Evolutionary conservation across 2,329 filamentous ascomycete genomes (phyloP).

Genomic region (Volutella citrinella): DNA sequence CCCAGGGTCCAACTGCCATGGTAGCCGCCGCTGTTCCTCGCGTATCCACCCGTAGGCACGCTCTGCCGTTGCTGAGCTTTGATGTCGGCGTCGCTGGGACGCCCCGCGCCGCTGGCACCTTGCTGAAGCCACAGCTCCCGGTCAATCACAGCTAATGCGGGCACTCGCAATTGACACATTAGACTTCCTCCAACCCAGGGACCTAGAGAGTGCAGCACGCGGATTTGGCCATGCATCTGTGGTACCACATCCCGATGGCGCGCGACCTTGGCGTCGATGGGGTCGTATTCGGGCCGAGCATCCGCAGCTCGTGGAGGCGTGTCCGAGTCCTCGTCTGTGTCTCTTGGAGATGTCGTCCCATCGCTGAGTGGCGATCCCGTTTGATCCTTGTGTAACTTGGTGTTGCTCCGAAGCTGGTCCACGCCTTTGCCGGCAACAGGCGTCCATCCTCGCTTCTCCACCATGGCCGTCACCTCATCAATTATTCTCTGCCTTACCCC

Average conservation of each 20-base stretch:
- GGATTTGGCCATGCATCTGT: slow-evolving; percentile 55
- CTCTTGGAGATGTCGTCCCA: slow-evolving; percentile 19
- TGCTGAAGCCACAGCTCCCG: slow-evolving; percentile 69
- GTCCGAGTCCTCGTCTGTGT: slow-evolving; percentile 21
- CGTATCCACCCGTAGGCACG: slow-evolving; percentile 54
- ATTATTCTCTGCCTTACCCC: slow-evolving; percentile 77
- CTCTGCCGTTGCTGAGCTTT: slow-evolving; percentile 62
- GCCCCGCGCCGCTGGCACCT: slow-evolving; percentile 60
- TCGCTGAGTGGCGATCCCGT: slow-evolving; percentile 16
- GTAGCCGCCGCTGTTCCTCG: slow-evolving; percentile 32
- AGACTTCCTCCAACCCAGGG: slow-evolving; percentile 74
- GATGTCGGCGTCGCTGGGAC: slow-evolving; percentile 56
- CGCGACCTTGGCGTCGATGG: slow-evolving; percentile 35
- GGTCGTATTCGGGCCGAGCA: slow-evolving; percentile 24
- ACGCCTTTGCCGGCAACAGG: slow-evolving; percentile 68
- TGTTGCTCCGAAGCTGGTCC: slow-evolving; percentile 48
- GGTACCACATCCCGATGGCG: slow-evolving; percentile 34
- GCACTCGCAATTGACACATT: slow-evolving; percentile 64
- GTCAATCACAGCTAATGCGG: slow-evolving; percentile 67
- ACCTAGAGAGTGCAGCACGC: slow-evolving; percentile 67
- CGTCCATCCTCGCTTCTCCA: slow-evolving; percentile 73
- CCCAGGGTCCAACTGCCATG: slow-evolving; percentile 60
- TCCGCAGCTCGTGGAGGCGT: slow-evolving; percentile 24
- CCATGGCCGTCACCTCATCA: slow-evolving; percentile 66
- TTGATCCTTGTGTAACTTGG: slow-evolving; percentile 37